Evolutionary conservation across 2,329 filamentous ascomycete genomes (phyloP), one percentile per base, ranked within the genome.

Genomic region (Hypoxylon sp.): DNA sequence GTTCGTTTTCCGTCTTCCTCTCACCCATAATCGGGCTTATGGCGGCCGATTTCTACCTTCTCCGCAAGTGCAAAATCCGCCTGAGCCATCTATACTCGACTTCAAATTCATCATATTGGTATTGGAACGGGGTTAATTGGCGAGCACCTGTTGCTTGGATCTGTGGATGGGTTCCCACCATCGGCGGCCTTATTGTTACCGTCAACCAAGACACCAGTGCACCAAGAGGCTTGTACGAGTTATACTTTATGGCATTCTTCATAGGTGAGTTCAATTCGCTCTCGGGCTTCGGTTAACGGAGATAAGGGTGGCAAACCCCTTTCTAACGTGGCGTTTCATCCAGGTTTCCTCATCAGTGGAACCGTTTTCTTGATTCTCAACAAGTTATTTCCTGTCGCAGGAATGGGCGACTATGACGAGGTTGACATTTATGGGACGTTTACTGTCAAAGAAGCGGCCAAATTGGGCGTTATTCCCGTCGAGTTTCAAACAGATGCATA

Each of bases 221-320:
- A 3, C 67, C 73, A 3, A 64, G 64, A 20, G 65, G 63, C 3
- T 53, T 77, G 25, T 71, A 70, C n/a, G 66, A 78, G 57, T 55
- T 78, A 12, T 78, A 78, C 55, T 77, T 74, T 48, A 73, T 75
- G 66, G 74, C 76, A 0, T 78, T 78, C 51, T 67, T 78, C 8
- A 67, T 76, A 11, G 76, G 75, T 48, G 29, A 40, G 53, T 57
- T n/a, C n/a, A n/a, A n/a, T n/a, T n/a, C n/a, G n/a, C n/a, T n/a
- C n/a, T n/a, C n/a, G n/a, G n/a, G 2, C 56, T 56, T 15, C 56
- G 53, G 7, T 9, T 13, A 9, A 9, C 55, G 7, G 5, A 16
- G 5, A 4, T 23, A 20, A 26, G 13, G 19, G 2, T 38, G 9
- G 2, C 9, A 13, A 5, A 7, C 13, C 11, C 5, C n/a, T 6